These are phyloP conservation scores for Salix exigua DNA, from an alignment of 345 rosid species.

Conservation along the genomic window DNA sequence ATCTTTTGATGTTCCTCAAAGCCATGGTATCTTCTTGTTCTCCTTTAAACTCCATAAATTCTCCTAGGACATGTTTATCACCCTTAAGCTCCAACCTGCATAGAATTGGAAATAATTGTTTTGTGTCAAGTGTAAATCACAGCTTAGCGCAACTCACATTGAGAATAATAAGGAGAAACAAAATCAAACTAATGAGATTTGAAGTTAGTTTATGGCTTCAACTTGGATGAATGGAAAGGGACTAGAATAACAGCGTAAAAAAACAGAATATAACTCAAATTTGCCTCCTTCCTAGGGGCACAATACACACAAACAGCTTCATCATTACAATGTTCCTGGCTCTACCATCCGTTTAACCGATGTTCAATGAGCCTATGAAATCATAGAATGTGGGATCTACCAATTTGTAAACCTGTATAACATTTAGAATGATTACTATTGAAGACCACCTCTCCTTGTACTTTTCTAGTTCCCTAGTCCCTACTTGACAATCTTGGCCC, in stretches of 20 bases:
- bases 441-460: background rate
- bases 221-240: background rate
- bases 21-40: constrained; percentile 61
- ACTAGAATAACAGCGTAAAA: background rate
- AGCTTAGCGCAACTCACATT: background rate
- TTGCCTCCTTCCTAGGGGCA: background rate
- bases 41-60: constrained; percentile 82
- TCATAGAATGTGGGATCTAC: background rate
- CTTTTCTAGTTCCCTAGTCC: background rate
- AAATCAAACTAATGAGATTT: background rate
- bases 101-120: background rate
- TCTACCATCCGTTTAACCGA: background rate
- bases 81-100: constrained; percentile 84
- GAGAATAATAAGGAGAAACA: background rate
- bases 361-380: background rate
- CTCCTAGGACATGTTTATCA: constrained; percentile 69
- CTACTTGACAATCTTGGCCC: background rate
- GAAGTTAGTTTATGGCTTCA: background rate
- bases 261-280: background rate
- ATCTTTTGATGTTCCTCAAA: constrained; percentile 67
- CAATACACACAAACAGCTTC: background rate
- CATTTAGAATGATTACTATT: background rate
- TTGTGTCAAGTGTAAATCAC: background rate
- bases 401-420: background rate
- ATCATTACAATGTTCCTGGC: background rate